Conservation (phyloP, 106 monocot species). For the Allium fistulosum region DNA sequence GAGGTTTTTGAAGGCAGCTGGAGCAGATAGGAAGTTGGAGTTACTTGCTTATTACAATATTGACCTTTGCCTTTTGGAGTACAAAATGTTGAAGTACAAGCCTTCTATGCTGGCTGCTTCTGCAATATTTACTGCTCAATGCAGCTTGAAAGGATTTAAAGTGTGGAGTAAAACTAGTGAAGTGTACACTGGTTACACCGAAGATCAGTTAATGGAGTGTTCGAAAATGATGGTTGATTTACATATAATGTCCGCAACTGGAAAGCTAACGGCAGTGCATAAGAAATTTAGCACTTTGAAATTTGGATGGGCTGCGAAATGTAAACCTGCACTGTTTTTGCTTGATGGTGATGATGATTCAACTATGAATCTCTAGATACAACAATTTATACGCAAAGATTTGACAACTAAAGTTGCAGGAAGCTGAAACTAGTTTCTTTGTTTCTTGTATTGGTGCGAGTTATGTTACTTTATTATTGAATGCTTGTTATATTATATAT, state of each 20-base stretch:
- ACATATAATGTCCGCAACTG: constrained; percentile 54
- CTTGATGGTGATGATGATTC: constrained; percentile 9
- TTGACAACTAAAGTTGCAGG: too few species aligned
- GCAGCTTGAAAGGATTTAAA: constrained; percentile 43
- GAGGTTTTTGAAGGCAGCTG: constrained; percentile 79
- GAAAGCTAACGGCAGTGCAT: constrained; percentile 63
- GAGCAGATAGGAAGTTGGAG: constrained; percentile 66
- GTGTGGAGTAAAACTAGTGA: constrained; percentile 60
- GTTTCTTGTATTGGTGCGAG: too few species aligned
- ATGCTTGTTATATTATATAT: too few species aligned
- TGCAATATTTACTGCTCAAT: constrained; percentile 73
- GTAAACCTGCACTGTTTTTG: constrained; percentile 58
- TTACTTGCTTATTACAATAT: constrained; percentile 49
- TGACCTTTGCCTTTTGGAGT: constrained; percentile 62
- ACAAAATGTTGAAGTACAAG: constrained; percentile 55
- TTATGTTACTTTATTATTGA: too few species aligned
- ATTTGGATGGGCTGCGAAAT: constrained; percentile 69
- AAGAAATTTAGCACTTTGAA: constrained; percentile 66
- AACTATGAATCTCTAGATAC: too few species aligned
- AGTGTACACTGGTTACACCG: constrained; percentile 54
- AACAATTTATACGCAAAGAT: too few species aligned
- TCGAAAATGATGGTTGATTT: constrained; percentile 78
- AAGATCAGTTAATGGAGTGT: constrained; percentile 56
- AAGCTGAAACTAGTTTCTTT: too few species aligned
- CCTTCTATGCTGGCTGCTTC: constrained; percentile 77